Base-by-base conservation (phyloP, 805 yeast species). In the Metschnikowia corniflorae region DNA sequence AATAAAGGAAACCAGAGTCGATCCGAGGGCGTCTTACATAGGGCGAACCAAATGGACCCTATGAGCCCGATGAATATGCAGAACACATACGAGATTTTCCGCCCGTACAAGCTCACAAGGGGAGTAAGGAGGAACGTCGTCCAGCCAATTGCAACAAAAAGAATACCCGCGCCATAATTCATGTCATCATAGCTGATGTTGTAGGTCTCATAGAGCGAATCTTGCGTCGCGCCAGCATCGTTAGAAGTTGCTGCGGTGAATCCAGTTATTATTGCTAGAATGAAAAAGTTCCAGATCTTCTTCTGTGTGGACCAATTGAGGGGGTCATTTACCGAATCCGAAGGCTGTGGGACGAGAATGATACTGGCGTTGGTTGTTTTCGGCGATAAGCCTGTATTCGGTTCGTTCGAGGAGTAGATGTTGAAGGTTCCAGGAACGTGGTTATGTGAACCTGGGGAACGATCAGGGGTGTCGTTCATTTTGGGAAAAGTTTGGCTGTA, bases 81-180 rank as follows among this genome's bases (percentile, higher is more conserved):
- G 37, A 83, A 64, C 29, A 82, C 47, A 50, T 80, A 83, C 3
- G 83, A 67, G 33, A 81, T 53, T 45, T 82, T 77, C 49, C 86
- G 65, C 3, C 91, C 91, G 54, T 78, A 83, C 22, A 83, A 61
- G 18, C 78, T 76, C 3, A 87, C 74, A 15, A 80, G 68, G 2
- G 91, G 89, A 1, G 86, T 84, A 19, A 80, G 55, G 39, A 83
- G 56, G 17, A 81, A 64, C 2, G 86, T 73, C 24, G 78, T 75
- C 58, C 78, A 70, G 1, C 84, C 91, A 43, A 84, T 81, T 24
- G 83, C 78, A 15, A 78, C 60, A 55, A 83, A 83, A 33, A 84
- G 61, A 17, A 83, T 86, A 45, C 93, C 91, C 2, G 89, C 88
- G 37, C 89, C 91, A 0, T 86, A 77, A 56, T 82, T 82, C 82